Percentiles rank a stretch among this genome's conserved stretches.
Conservation (phyloP, 441 rosid species). For the Codiaeum variegatum region DNA sequence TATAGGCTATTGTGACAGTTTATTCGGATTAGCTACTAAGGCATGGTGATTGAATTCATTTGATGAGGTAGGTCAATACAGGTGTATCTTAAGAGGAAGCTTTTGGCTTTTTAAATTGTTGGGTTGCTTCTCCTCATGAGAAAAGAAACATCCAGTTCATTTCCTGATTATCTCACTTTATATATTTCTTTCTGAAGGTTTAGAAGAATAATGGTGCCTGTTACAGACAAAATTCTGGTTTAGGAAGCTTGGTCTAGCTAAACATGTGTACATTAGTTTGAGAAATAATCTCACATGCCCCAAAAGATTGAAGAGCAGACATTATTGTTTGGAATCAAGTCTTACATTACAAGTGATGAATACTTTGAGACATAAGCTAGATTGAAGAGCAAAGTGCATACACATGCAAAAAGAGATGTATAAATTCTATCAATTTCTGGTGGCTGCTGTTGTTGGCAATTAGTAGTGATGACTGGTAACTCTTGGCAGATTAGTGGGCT, state of each 20-base stretch:
- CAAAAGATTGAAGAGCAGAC: no score
- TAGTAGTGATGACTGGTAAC: no score
- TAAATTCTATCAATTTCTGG: no score
- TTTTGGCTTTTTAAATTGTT: neutral
- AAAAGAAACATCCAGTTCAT: neutral
- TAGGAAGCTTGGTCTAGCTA: neutral
- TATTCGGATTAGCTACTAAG: neutral
- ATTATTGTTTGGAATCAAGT: no score
- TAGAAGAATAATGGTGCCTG: neutral
- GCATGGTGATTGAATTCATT: neutral
- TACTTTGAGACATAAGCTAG: no score
- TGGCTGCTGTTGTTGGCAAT: no score
- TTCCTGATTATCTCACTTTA: neutral
- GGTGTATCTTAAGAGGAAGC: neutral
- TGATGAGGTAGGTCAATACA: neutral
- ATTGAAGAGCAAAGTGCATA: no score
- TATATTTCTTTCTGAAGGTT: neutral
- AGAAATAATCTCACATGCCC: neutral
- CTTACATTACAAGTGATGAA: no score
- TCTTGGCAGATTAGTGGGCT: no score
- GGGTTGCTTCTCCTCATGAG: neutral
- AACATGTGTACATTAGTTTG: neutral
- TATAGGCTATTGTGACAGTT: neutral
- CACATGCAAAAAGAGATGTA: no score
- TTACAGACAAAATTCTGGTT: neutral